Base-by-base conservation (phyloP, 2,329 filamentous ascomycete genomes). In the Coniochaeta pulveracea region DNA sequence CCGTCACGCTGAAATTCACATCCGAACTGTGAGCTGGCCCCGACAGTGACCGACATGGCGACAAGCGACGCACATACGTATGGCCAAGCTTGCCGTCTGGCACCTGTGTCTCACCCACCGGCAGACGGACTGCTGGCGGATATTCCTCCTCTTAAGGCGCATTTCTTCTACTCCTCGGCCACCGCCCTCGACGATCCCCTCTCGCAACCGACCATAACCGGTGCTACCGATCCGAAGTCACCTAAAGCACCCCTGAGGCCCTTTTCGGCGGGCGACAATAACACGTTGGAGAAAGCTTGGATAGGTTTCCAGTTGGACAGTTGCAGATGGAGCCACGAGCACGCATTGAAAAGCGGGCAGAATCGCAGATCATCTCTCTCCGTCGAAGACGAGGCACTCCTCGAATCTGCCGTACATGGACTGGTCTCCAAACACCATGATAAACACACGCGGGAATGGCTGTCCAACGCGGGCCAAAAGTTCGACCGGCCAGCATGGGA, bases 181-280 rank as follows among this genome's bases (percentile, higher is more conserved):
- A 70, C 89, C 32, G 80, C 85, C 19, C 86, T 94, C 49, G 86
- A 94, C 48, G 86, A 94, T 48, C 85, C 85, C 16, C 67, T 93
- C n/a, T 85, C 81, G 8, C 72, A 80, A 2, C 58, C 64, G 9
- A 54, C 67, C 58, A 49, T 74, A 54, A 51, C 71, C 49, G 55
- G 54, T 16, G 46, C 68, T 52, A 41, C 64, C 51, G 58, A 78
- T 33, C 50, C 66, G 10, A 69, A 61, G 36, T 54, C 66, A 35
- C 56, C 65, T 21, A 77, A 70, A 45, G 66, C 70, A 22, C 71
- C 76, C 29, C 72, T 85, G 7, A 75, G 83, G 26, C 85, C 86
- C 0, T 94, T 93, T 54, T 80, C 82, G 0, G 66, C 66, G 4
- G 76, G 74, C 37, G 86, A 94, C 57, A 93, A 89, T 43, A 74